Evolutionary conservation across 1,284 basidiomycete genomes (phyloP).

Genomic region (Ustilago nuda): DNA sequence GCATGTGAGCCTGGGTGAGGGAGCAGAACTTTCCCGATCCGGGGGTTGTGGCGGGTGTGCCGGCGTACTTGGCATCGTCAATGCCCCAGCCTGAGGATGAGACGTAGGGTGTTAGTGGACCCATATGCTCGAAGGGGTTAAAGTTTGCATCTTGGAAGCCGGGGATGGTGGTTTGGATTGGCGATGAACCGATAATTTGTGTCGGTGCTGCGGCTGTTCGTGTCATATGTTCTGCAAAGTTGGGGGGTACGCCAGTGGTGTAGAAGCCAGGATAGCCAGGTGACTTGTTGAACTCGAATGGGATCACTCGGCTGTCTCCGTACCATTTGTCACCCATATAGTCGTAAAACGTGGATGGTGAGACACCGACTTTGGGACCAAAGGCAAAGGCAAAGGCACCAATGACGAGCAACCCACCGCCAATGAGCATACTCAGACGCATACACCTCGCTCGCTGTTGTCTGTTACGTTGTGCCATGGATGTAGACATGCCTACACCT

Average conservation of each 20-base stretch:
- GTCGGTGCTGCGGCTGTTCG: slow-evolving; percentile 39
- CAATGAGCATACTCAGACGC: slow-evolving; percentile 24
- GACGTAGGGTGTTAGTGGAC: slow-evolving; percentile 64
- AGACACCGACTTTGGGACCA: slow-evolving; percentile 39
- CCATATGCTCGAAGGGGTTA: slow-evolving; percentile 67
- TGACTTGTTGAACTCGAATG: slow-evolving; percentile 58
- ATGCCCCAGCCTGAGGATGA: slow-evolving; percentile 60
- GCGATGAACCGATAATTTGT: slow-evolving; percentile 52
- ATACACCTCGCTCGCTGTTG: slow-evolving; percentile 33
- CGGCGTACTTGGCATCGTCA: slow-evolving; percentile 58
- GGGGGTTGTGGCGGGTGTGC: slow-evolving; percentile 32
- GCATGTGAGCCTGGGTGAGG: slow-evolving; percentile 63
- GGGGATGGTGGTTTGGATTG: slow-evolving; percentile 61
- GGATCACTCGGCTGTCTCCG: slow-evolving; percentile 31
- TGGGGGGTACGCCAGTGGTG: slow-evolving; percentile 52
- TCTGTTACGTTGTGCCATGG: slow-evolving; percentile 29
- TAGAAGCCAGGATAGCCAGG: slow-evolving; percentile 64
- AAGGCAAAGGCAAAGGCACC: slow-evolving; percentile 60
- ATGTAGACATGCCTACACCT: slow-evolving; percentile 42
- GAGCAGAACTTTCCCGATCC: slow-evolving; percentile 40
- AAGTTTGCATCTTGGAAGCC: slow-evolving; percentile 50
- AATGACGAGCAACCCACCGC: slow-evolving; percentile 36
- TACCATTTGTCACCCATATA: slow-evolving; percentile 56
- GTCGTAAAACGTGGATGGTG: slow-evolving; percentile 30
- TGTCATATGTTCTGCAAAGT: slow-evolving; percentile 62